phyloP scores from a whole-genome alignment of 139 green algal species.

The Diplosphaera chodatii region DNA sequence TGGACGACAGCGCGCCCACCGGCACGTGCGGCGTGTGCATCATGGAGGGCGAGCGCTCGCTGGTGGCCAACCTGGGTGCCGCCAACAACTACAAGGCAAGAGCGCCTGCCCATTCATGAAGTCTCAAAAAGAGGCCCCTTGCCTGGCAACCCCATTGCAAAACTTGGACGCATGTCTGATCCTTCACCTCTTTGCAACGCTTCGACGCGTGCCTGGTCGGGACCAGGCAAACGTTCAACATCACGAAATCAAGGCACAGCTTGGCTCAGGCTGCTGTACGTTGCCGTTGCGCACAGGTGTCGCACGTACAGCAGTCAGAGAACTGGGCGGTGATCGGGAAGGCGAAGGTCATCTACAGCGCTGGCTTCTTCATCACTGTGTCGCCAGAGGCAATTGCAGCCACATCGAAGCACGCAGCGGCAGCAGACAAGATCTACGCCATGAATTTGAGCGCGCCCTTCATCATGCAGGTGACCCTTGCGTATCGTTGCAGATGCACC shows the following conservation, averaged over 20 bases:
- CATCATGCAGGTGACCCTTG: slow-evolving; percentile 79
- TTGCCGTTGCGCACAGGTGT: slow-evolving; percentile 37
- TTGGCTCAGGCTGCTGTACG: too few species aligned
- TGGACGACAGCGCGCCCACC: slow-evolving; percentile 77
- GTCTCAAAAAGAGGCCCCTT: too few species aligned
- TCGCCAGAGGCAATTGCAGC: slow-evolving; percentile 77
- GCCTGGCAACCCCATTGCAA: too few species aligned
- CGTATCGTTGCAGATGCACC: too few species aligned
- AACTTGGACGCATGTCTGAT: too few species aligned
- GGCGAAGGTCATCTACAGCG: slow-evolving; percentile 85
- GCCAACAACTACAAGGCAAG: slow-evolving; percentile 98
- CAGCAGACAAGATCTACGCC: slow-evolving; percentile 80
- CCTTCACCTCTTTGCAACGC: too few species aligned
- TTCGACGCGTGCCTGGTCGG: too few species aligned
- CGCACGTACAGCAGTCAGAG: slow-evolving; percentile 60
- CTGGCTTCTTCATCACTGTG: slow-evolving; percentile 99
- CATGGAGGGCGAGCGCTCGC: slow-evolving; percentile 79
- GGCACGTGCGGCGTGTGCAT: slow-evolving; percentile 93
- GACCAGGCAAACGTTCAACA: too few species aligned
- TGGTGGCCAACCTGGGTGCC: slow-evolving; percentile 94
- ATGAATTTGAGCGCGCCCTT: slow-evolving; percentile 97
- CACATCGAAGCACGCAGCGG: slow-evolving; percentile 75
- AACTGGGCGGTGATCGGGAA: slow-evolving; percentile 83
- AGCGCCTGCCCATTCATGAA: too few species aligned
- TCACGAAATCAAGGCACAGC: too few species aligned